Conservation (phyloP, 768 basidiomycete species). For the Rubroboletus satanas region DNA sequence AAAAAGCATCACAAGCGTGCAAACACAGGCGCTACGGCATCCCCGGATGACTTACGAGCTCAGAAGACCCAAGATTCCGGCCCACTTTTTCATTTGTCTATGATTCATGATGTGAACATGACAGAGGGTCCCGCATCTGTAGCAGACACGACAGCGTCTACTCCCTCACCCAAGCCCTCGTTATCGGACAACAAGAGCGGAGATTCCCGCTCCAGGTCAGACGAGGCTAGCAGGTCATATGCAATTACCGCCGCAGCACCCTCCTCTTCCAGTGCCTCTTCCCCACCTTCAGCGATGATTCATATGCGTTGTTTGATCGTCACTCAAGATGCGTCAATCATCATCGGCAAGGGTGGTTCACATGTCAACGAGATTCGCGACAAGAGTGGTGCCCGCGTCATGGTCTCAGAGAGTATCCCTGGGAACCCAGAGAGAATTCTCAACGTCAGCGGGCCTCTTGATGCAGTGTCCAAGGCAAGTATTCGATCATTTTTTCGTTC, state of each 20-base stretch:
- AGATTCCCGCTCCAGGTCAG: constrained; percentile 33
- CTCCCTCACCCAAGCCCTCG: constrained; percentile 51
- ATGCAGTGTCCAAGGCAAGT: constrained; percentile 95
- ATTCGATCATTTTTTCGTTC: neutral
- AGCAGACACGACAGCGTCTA: constrained; percentile 49
- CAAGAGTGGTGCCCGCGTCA: constrained; percentile 93
- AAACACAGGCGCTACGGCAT: constrained; percentile 68
- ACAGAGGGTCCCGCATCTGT: constrained; percentile 39
- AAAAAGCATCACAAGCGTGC: constrained; percentile 79
- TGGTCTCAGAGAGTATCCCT: constrained; percentile 97
- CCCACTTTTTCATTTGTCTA: constrained; percentile 36
- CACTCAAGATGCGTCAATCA: constrained; percentile 98
- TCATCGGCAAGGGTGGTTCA: constrained; percentile 92
- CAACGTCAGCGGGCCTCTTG: constrained; percentile 92
- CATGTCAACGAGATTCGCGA: constrained; percentile 99
- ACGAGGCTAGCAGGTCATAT: constrained; percentile 38
- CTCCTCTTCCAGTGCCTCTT: constrained; percentile 44
- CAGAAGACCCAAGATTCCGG: constrained; percentile 45
- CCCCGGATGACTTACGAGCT: constrained; percentile 58
- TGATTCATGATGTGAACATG: constrained; percentile 62
- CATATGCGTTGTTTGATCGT: constrained; percentile 98
- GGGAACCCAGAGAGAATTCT: constrained; percentile 99
- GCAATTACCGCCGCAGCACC: constrained; percentile 46
- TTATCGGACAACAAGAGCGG: constrained; percentile 43
- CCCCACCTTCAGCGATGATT: constrained; percentile 77